Evolutionary conservation across 1,284 basidiomycete species (phyloP).

Genomic region (Trichosporon sp.): DNA sequence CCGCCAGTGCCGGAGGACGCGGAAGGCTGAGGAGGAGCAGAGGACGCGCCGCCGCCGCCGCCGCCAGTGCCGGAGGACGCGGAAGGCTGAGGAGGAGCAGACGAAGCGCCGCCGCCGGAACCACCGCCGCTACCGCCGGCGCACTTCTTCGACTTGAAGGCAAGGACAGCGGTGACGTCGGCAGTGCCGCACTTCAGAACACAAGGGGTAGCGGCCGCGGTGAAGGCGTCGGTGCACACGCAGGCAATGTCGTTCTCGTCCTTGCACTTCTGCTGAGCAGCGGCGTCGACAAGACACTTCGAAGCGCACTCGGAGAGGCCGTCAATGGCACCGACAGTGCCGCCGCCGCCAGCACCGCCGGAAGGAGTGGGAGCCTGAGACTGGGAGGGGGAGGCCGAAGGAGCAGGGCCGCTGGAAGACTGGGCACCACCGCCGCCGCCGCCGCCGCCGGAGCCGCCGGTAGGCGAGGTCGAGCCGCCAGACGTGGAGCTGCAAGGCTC

Average conservation of each 20-base stretch:
- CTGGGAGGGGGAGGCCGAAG: too few relatives aligned
- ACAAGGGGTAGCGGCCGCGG: neutral
- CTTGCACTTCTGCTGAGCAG: neutral
- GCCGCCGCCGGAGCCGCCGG: neutral
- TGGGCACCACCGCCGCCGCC: too few relatives aligned
- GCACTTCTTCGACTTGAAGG: slow-evolving; percentile 4
- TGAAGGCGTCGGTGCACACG: neutral
- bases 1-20: neutral
- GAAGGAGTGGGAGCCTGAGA: too few relatives aligned
- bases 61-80: neutral
- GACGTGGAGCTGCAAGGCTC: neutral
- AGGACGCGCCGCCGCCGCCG: too few relatives aligned
- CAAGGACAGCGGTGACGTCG: neutral
- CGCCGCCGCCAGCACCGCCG: too few relatives aligned
- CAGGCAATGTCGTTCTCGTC: neutral
- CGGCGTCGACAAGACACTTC: neutral
- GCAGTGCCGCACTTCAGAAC: neutral
- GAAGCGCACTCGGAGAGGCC: neutral
- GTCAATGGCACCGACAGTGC: too few relatives aligned
- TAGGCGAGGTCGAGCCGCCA: neutral
- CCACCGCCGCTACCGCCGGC: too few relatives aligned
- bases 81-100: neutral
- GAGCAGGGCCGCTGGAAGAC: too few relatives aligned
- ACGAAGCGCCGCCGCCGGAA: too few relatives aligned
- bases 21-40: too few relatives aligned